Base-by-base conservation (phyloP, 2,329 filamentous ascomycete species). In the Pseudogymnoascus sp. region DNA sequence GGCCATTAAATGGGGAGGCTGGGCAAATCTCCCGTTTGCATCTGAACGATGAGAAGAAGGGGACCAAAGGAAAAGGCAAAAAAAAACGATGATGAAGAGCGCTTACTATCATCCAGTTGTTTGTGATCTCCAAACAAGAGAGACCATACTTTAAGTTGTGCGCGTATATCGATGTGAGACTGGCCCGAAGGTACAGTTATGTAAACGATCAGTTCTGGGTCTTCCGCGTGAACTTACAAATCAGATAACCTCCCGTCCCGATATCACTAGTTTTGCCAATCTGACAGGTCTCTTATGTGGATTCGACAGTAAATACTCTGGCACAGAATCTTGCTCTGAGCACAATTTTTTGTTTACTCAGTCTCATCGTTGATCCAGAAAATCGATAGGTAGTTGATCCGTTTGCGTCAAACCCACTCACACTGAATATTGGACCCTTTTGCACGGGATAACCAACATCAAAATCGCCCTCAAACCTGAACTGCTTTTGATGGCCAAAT, bases 1-100 rank as follows among this genome's bases (percentile, higher is more conserved):
- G 48, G 48, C 48, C 48, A 55, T 55, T 55, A 55, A 55, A 55
- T 55, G 29, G 27, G 48, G 48, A 55, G 48, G 48, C n/a, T 55
- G 48, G 48, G 48, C 33, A 29, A 55, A 55, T 55, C 29, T 55
- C 29, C 48, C 48, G 29, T 55, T 55, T 55, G 29, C 48, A 55
- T 33, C 29, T 55, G 29, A 55, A 31, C 27, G 42, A 48, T 51
- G 27, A 31, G 13, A 21, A 55, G 4, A 55, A 33, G 15, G 48
- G 48, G 29, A 55, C 29, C 48, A 55, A 21, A 21, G 29, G 21
- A 5, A 17, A 15, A 12, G 25, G 4, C 21, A 33, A 35, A 21
- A 3, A 15, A 21, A 29, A 17, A 17, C 8, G 29, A 55, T 12
- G 27, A 5, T 8, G 10, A 21, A 33, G 44, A 27, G 29, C 27